phyloP scores from a whole-genome alignment of 768 basidiomycete species.

The Botryobasidium botryosum region DNA sequence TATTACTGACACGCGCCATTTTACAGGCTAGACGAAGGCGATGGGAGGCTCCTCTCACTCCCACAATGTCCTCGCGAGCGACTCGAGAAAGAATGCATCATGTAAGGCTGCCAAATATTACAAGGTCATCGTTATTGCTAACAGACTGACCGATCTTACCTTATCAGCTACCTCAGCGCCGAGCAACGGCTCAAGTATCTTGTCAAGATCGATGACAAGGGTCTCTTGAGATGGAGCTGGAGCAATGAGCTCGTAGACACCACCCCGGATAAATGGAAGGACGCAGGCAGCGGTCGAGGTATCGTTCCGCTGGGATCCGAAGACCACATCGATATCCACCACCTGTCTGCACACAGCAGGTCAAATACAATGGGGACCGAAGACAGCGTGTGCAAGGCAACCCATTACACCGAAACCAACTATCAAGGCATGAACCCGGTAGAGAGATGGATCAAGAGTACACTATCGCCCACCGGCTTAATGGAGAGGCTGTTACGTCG shows the following conservation, averaged over 20 bases:
- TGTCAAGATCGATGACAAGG: slow-evolving; percentile 35
- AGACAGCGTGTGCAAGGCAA: slow-evolving; percentile 12
- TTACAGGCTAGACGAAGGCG: slow-evolving; percentile 43
- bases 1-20: neutral
- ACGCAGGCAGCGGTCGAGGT: slow-evolving; percentile 37
- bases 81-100: slow-evolving; percentile 34
- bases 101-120: neutral
- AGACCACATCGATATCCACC: slow-evolving; percentile 12
- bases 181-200: slow-evolving; percentile 53
- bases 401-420: slow-evolving; percentile 13
- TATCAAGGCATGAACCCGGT: slow-evolving; percentile 15
- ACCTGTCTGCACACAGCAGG: slow-evolving; percentile 7
- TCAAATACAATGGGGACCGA: too few species aligned
- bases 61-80: slow-evolving; percentile 41
- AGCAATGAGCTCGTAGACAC: slow-evolving; percentile 45
- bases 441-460: slow-evolving; percentile 25
- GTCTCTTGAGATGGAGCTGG: slow-evolving; percentile 40
- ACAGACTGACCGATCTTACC: neutral
- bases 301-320: slow-evolving; percentile 26
- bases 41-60: slow-evolving; percentile 36
- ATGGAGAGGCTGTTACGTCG: slow-evolving; percentile 38
- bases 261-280: slow-evolving; percentile 42
- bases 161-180: slow-evolving; percentile 35
- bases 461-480: slow-evolving; percentile 35
- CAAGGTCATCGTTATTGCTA: neutral